Evolutionary conservation across 306 rosid genomes (phyloP), one percentile per base, ranked within the genome.

Genomic region (Casuarina glauca): DNA sequence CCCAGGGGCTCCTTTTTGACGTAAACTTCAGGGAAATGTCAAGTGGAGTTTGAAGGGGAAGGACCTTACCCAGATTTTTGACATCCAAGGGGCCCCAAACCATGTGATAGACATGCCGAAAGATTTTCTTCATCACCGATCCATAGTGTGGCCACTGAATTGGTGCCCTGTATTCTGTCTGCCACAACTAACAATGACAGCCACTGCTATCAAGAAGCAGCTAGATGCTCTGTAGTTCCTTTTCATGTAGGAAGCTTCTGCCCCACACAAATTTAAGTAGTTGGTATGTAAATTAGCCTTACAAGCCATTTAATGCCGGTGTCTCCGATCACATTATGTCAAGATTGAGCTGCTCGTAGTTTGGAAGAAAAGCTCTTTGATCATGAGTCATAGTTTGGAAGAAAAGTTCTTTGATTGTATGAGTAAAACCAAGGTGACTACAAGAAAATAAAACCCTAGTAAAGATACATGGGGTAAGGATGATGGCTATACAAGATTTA

Each of bases 91-190:
- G 88, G 84, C 52, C 85, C 86, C 87, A 81, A 77, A 38, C 81
- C 89, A 89, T 81, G 93, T 85, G 86, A 79, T 17, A 9, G 70
- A 26, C 75, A 60, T 32, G 69, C 10, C 26, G 4, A 72, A 83
- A 79, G 41, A 66, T 63, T 26, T 69, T 51, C 48, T 12, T 43
- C 15, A 5, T 53, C 4, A 60, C 42, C 45, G 36, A 46, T 62
- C 62, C 74, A 60, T 51, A 62, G 72, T 76, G 68, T 52, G 55
- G 43, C 41, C 76, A 72, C 2, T n/a, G 77, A 82, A 53, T 48
- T 72, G 80, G 76, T 77, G 13, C 50, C 79, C 60, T 39, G 53
- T 78, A 79, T 81, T 78, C 78, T 83, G 85, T 83, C 86, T 72
- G 85, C 84, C 84, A 73, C 82, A 43, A 72, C 70, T 32, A 53